Conservation (phyloP, 2,329 filamentous ascomycete species). For the Neofusicoccum ribis region DNA sequence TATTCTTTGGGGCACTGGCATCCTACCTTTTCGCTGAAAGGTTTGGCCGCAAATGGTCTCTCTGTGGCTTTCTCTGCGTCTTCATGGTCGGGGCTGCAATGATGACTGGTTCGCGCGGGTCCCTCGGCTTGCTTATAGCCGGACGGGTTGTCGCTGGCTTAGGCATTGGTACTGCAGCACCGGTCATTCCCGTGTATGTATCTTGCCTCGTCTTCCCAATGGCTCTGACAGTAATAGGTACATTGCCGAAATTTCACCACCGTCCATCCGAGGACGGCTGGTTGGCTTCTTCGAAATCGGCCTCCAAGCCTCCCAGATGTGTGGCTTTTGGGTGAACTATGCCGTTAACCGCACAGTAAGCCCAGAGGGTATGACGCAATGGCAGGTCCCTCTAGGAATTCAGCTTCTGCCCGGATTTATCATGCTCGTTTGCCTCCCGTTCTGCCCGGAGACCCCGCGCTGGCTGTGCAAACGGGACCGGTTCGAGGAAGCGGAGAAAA, state of each 20-base stretch:
- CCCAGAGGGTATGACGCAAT: constrained; percentile 53
- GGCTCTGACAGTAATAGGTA: constrained; percentile 22
- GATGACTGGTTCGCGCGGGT: constrained; percentile 40
- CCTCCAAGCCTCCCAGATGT: constrained; percentile 61
- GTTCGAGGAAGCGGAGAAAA: constrained; percentile 43
- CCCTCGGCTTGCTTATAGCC: constrained; percentile 37
- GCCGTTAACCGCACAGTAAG: constrained; percentile 42
- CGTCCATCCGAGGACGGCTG: constrained; percentile 63
- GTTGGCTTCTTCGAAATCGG: constrained; percentile 68
- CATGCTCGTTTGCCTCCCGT: constrained; percentile 37
- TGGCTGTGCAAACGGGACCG: constrained; percentile 33
- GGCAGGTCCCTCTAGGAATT: constrained; percentile 61
- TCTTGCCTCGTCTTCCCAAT: not conserved
- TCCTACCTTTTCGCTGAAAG: constrained; percentile 51
- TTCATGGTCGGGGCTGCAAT: constrained; percentile 46
- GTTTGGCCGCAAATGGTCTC: constrained; percentile 50
- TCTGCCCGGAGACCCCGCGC: constrained; percentile 39
- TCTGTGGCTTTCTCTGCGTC: constrained; percentile 48
- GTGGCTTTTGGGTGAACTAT: constrained; percentile 48
- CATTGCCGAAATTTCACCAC: constrained; percentile 51
- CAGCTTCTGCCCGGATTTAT: constrained; percentile 45
- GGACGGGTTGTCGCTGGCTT: constrained; percentile 41
- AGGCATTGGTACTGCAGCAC: constrained; percentile 40
- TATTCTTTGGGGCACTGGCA: constrained; percentile 42
- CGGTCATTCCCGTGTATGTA: constrained; percentile 35